A percentile compares a stretch with the other conserved stretches of the same genome.
Conservation (phyloP, 2,329 filamentous ascomycete species). For the Colletotrichum brevisporum region DNA sequence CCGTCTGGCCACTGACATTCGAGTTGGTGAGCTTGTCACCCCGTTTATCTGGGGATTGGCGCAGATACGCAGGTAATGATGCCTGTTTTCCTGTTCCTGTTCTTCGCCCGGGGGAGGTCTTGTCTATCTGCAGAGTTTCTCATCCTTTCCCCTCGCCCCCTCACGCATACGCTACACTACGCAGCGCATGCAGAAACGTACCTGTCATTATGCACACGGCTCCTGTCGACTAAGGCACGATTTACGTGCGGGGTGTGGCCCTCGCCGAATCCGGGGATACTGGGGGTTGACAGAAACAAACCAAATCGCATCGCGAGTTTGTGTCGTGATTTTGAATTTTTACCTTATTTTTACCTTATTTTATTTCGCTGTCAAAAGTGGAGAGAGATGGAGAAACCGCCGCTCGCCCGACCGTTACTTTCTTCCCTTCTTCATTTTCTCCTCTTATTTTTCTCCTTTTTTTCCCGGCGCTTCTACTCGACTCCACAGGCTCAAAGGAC, state of each 20-base stretch:
- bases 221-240: too few relatives aligned
- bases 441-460: neutral
- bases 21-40: conserved; percentile 2
- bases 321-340: neutral
- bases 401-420: too few relatives aligned
- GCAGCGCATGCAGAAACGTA: too few relatives aligned
- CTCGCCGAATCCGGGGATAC: neutral
- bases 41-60: neutral
- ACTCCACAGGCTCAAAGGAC: neutral
- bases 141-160: too few relatives aligned
- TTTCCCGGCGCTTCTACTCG: neutral
- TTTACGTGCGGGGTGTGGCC: neutral
- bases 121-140: conserved; percentile 1
- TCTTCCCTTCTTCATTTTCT: neutral
- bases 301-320: neutral
- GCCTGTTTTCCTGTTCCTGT: conserved; percentile 7
- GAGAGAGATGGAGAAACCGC: too few relatives aligned
- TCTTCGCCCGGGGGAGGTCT: neutral
- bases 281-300: neutral
- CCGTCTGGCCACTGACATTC: conserved; percentile 17
- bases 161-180: too few relatives aligned
- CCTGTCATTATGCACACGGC: too few relatives aligned
- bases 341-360: neutral
- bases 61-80: neutral
- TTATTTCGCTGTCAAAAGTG: neutral